Percentiles rank a stretch among this genome's conserved stretches.
Conservation (phyloP, 768 basidiomycete genomes). For the Termitomyces sp. region DNA sequence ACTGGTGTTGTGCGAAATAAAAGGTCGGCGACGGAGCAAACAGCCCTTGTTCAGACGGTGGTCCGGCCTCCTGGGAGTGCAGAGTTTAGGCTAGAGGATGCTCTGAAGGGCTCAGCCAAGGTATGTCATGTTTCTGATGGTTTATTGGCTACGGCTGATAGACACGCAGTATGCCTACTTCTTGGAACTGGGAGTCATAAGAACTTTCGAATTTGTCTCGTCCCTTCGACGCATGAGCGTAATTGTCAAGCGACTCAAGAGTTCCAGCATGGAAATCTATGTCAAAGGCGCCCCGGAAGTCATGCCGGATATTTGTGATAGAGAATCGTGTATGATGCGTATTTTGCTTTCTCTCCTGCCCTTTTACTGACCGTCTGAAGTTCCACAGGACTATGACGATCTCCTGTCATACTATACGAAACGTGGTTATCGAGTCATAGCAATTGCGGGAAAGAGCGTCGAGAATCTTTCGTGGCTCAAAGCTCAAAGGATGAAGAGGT, state of each 20-base stretch:
- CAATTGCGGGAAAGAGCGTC: constrained; percentile 93
- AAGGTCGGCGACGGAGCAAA: constrained; percentile 58
- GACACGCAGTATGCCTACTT: constrained; percentile 84
- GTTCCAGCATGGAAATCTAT: constrained; percentile 94
- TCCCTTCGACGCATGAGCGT: constrained; percentile 94
- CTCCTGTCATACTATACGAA: constrained; percentile 95
- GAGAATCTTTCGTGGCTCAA: constrained; percentile 95
- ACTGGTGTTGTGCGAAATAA: constrained; percentile 68
- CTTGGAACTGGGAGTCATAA: constrained; percentile 92
- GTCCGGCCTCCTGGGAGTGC: constrained; percentile 94
- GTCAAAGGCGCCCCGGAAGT: constrained; percentile 99
- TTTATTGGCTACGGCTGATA: background rate
- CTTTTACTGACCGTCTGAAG: constrained; percentile 34
- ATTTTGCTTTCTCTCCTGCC: background rate
- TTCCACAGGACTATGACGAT: constrained; percentile 95
- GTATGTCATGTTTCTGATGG: constrained; percentile 32
- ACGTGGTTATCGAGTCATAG: constrained; percentile 96
- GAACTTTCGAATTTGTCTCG: constrained; percentile 96
- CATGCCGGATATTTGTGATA: constrained; percentile 93
- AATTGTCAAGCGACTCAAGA: constrained; percentile 91
- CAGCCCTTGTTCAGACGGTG: constrained; percentile 92
- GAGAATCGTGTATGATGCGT: constrained; percentile 72
- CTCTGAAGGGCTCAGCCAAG: constrained; percentile 76
- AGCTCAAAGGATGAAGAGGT: constrained; percentile 95
- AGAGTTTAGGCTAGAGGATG: constrained; percentile 89